These are phyloP conservation scores for Dysphania ambrosioides DNA, from an alignment of 148 eudicot species.

Conservation along the genomic window DNA sequence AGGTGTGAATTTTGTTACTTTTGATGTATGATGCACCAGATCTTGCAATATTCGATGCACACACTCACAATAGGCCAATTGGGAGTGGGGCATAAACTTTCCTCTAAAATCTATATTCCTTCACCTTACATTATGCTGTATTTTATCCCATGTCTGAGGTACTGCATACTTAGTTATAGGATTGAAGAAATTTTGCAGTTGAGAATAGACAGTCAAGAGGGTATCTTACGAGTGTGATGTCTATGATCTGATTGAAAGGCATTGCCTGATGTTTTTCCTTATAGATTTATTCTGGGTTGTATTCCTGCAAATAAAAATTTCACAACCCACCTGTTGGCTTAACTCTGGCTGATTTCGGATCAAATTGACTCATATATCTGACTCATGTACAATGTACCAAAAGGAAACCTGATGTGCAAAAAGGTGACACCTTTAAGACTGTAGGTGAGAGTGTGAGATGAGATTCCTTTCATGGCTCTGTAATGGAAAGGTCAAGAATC, in stretches of 20 bases:
- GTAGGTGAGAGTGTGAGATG: neutral
- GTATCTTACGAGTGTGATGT: neutral
- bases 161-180: neutral
- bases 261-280: neutral
- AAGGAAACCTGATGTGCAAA: neutral
- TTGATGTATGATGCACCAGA: neutral
- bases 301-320: neutral
- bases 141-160: neutral
- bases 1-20: neutral
- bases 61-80: neutral
- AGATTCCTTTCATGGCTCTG: neutral
- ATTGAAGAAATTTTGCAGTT: too few species aligned
- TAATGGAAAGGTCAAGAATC: neutral
- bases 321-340: neutral
- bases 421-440: neutral
- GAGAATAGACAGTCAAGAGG: neutral
- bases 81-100: neutral
- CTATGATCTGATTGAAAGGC: neutral
- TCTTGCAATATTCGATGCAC: neutral
- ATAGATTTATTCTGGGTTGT: neutral
- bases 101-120: neutral
- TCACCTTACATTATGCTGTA: neutral
- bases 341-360: neutral
- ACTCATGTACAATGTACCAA: neutral
- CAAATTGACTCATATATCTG: neutral